Conservation (phyloP, 2,329 filamentous ascomycete species). For the Penicillium janthinellum region DNA sequence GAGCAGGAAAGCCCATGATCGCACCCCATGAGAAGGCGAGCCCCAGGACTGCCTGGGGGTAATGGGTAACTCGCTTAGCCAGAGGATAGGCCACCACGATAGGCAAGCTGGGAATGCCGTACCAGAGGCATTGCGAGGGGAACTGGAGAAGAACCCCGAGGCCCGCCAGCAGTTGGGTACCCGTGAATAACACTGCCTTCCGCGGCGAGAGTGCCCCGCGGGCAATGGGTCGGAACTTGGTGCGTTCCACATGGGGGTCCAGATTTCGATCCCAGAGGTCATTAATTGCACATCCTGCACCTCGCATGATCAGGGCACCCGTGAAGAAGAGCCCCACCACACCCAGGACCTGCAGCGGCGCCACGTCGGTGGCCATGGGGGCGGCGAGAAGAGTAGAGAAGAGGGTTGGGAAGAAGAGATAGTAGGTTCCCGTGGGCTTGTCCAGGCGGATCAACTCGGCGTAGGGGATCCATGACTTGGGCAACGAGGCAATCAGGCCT, state of each 20-base stretch:
- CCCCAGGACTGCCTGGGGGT: slow-evolving; percentile 55
- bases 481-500: slow-evolving; percentile 50
- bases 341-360: slow-evolving; percentile 40
- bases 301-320: slow-evolving; percentile 53
- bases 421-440: slow-evolving; percentile 55
- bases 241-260: slow-evolving; percentile 56
- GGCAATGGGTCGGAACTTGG: slow-evolving; percentile 55
- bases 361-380: slow-evolving; percentile 37
- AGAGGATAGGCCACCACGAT: slow-evolving; percentile 54
- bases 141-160: slow-evolving; percentile 48
- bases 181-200: slow-evolving; percentile 49
- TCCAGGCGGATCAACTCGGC: slow-evolving; percentile 57
- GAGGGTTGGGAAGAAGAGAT: slow-evolving; percentile 56
- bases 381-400: slow-evolving; percentile 51
- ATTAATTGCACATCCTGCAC: slow-evolving; percentile 58
- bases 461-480: slow-evolving; percentile 57
- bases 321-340: slow-evolving; percentile 45
- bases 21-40: slow-evolving; percentile 55
- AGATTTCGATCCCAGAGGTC: slow-evolving; percentile 58
- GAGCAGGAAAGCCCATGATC: slow-evolving; percentile 51
- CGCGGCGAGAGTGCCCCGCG: slow-evolving; percentile 52
- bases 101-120: slow-evolving; percentile 47
- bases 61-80: slow-evolving; percentile 56
- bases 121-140: slow-evolving; percentile 46
- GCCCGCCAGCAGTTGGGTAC: slow-evolving; percentile 45